phyloP scores from a whole-genome alignment of 805 yeast species.

The Wickerhamomyces subpelliculosus region DNA sequence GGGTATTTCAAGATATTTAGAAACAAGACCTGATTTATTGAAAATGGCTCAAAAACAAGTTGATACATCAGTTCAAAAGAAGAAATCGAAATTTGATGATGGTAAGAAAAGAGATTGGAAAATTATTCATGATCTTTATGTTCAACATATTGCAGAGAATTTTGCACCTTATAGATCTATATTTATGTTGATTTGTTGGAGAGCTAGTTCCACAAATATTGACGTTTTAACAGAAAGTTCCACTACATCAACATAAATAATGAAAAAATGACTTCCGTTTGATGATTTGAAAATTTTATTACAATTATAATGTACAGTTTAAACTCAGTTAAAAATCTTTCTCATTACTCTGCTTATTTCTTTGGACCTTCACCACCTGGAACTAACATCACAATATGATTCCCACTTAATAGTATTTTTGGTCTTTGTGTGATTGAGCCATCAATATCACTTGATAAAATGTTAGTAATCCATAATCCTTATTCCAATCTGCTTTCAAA shows the following conservation, averaged over 20 bases:
- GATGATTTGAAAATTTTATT: too few species aligned
- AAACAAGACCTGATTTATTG: conserved; percentile 42
- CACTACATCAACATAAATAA: background rate
- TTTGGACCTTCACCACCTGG: conserved; percentile 41
- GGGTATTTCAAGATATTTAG: conserved; percentile 64
- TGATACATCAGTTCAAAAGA: conserved; percentile 25
- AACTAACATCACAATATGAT: conserved; percentile 62
- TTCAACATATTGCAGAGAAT: conserved; percentile 45
- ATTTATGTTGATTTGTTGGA: conserved; percentile 71
- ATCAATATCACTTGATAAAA: conserved; percentile 27
- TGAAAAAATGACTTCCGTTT: too few species aligned
- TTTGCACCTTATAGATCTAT: conserved; percentile 64
- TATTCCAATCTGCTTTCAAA: too few species aligned
- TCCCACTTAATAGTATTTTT: conserved; percentile 64
- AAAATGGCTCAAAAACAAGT: conserved; percentile 36
- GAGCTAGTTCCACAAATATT: conserved; percentile 51
- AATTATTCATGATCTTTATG: conserved; percentile 54
- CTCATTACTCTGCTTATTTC: too few species aligned
- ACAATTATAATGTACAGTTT: background rate
- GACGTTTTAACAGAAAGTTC: conserved; percentile 20
- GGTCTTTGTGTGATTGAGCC: conserved; percentile 41
- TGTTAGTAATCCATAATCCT: background rate
- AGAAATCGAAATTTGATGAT: conserved; percentile 28
- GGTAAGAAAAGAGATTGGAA: conserved; percentile 53
- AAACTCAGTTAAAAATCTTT: background rate